phyloP scores from a whole-genome alignment of 2,329 filamentous ascomycete genomes.

The Paraphaeosphaeria sporulosa region DNA sequence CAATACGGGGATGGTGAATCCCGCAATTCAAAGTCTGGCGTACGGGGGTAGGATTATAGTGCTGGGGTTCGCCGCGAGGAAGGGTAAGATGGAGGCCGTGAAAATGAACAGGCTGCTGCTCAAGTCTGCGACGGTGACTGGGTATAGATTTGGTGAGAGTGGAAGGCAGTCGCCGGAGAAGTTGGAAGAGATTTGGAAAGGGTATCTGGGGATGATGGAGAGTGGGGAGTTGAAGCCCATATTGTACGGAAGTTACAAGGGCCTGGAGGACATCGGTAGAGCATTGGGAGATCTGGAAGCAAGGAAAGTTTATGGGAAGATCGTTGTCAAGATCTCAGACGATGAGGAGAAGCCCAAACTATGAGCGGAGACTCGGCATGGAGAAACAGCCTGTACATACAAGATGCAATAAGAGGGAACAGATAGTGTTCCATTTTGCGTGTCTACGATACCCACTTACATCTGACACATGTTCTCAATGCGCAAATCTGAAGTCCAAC shows the following conservation, averaged over 20 bases:
- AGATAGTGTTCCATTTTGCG: too few relatives aligned
- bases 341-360: constrained; percentile 16
- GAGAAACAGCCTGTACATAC: too few relatives aligned
- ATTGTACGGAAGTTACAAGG: constrained; percentile 58
- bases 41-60: constrained; percentile 54
- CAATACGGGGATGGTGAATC: constrained; percentile 31
- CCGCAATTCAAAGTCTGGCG: constrained; percentile 64
- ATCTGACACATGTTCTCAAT: constrained; percentile 20
- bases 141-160: constrained; percentile 67
- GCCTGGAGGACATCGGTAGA: constrained; percentile 58
- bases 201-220: constrained; percentile 58
- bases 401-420: too few relatives aligned
- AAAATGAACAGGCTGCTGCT: constrained; percentile 25
- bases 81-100: constrained; percentile 58
- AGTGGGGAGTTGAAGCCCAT: constrained; percentile 59
- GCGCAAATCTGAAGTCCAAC: constrained; percentile 46
- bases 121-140: constrained; percentile 47
- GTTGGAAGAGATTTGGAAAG: constrained; percentile 59
- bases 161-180: constrained; percentile 58
- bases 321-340: constrained; percentile 53
- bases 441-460: not conserved
- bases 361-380: constrained; percentile 6
- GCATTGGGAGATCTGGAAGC: constrained; percentile 61
- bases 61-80: constrained; percentile 65
- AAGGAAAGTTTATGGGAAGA: constrained; percentile 64